These are phyloP conservation scores for Blastobotrys robertii DNA, from an alignment of 805 yeast species.

Conservation along the genomic window DNA sequence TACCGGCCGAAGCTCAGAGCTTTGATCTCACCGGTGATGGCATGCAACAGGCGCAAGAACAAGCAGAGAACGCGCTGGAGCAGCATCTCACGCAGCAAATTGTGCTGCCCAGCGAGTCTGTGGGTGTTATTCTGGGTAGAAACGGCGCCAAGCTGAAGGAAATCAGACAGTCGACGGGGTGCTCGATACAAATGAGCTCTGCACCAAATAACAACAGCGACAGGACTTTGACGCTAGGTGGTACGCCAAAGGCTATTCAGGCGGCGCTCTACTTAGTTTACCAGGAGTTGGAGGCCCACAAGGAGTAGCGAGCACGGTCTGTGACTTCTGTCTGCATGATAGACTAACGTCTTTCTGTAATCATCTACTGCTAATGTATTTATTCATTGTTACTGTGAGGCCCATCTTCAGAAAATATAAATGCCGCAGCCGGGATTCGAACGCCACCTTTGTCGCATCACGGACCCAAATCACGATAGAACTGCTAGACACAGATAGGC, in stretches of 20 bases:
- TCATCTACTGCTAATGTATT: too few relatives aligned
- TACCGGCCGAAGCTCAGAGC: not conserved
- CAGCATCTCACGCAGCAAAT: constrained; percentile 48
- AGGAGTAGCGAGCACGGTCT: constrained; percentile 1
- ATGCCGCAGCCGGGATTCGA: not conserved
- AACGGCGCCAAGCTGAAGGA: constrained; percentile 77
- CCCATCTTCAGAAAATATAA: not conserved
- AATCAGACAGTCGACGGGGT: constrained; percentile 64
- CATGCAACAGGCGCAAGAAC: constrained; percentile 8
- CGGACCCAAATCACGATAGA: not conserved
- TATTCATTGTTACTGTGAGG: not conserved
- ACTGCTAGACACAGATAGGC: not conserved
- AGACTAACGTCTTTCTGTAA: too few relatives aligned
- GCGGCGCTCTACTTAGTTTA: constrained; percentile 23
- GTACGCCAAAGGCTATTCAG: constrained; percentile 19
- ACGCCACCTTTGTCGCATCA: not conserved
- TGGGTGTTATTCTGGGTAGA: constrained; percentile 79
- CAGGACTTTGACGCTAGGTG: constrained; percentile 19
- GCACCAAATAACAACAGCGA: constrained; percentile 11
- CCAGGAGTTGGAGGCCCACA: constrained; percentile 21
- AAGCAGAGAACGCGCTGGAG: constrained; percentile 2
- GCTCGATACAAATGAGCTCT: constrained; percentile 62
- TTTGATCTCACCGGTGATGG: constrained; percentile 1
- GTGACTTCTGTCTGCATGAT: not conserved
- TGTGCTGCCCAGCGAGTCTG: constrained; percentile 64